Evolutionary conservation across 106 monocot species (phyloP).

Genomic region (Allium sativum): DNA sequence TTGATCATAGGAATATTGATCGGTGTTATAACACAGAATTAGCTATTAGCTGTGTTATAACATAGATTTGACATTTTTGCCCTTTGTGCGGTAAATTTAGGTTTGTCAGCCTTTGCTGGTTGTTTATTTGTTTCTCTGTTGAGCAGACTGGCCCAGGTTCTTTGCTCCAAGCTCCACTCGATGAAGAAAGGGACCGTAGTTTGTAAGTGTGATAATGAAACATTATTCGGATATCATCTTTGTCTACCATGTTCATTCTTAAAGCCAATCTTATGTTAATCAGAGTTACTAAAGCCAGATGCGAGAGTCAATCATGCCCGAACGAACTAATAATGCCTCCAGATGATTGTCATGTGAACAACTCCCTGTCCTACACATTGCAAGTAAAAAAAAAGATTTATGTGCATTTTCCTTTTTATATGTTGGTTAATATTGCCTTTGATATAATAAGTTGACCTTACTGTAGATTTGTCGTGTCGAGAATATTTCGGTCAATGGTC

Average conservation of each 20-base stretch:
- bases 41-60: no score
- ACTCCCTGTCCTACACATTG: slow-evolving; percentile 67
- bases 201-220: slow-evolving; percentile 46
- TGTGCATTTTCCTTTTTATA: background rate
- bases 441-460: background rate
- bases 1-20: no score
- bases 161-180: slow-evolving; percentile 77
- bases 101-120: slow-evolving; percentile 4
- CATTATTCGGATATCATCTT: slow-evolving; percentile 1
- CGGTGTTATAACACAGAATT: no score
- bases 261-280: slow-evolving; percentile 13
- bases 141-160: slow-evolving; percentile 77
- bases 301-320: slow-evolving; percentile 81
- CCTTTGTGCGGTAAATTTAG: background rate
- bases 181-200: slow-evolving; percentile 50
- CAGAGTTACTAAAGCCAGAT: slow-evolving; percentile 48
- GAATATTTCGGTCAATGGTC: slow-evolving; percentile 54
- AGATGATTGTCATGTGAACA: slow-evolving; percentile 94
- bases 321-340: slow-evolving; percentile 74
- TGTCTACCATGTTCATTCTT: background rate
- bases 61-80: no score
- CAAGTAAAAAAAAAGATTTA: slow-evolving; percentile 34
- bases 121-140: slow-evolving; percentile 11
- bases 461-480: slow-evolving; percentile 86
- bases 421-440: background rate